Evolutionary conservation across 306 rosid species (phyloP).

Genomic region (Nissolia schottii): DNA sequence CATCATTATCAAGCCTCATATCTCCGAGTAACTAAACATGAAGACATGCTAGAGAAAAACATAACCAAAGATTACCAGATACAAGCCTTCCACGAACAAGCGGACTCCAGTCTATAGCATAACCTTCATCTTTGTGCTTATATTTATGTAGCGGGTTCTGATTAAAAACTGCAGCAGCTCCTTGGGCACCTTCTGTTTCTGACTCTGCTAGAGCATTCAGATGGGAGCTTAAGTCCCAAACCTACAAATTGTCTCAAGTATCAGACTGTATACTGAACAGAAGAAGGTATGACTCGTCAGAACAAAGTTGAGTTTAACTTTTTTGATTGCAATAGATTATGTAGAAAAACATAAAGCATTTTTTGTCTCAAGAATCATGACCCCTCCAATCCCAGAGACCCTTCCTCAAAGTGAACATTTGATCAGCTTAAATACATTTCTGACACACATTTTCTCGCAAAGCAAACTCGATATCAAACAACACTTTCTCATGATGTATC

Average conservation of each 20-base stretch:
- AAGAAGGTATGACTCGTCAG: neutral
- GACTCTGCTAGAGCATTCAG: constrained; percentile 73
- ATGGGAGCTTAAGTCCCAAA: constrained; percentile 90
- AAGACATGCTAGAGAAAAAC: neutral
- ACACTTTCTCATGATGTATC: too few species aligned
- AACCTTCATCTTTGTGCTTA: constrained; percentile 88
- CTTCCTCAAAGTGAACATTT: too few species aligned
- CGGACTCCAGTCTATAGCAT: constrained; percentile 91
- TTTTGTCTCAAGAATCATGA: too few species aligned
- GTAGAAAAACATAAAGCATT: neutral
- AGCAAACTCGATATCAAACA: too few species aligned
- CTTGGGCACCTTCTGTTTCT: constrained; percentile 62
- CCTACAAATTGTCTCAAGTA: constrained; percentile 37
- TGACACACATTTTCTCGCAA: too few species aligned
- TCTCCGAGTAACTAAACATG: neutral
- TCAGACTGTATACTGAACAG: constrained; percentile 13
- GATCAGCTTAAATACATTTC: too few species aligned
- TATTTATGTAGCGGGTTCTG: constrained; percentile 64
- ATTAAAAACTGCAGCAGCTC: constrained; percentile 58
- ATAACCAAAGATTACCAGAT: constrained; percentile 50
- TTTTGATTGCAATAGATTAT: neutral
- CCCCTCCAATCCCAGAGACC: too few species aligned
- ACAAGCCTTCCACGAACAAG: constrained; percentile 71
- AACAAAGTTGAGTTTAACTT: neutral
- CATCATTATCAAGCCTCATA: constrained; percentile 11